Evolutionary conservation across 208 protist genomes (phyloP).

Genomic region (Trichomonas gallinae): DNA sequence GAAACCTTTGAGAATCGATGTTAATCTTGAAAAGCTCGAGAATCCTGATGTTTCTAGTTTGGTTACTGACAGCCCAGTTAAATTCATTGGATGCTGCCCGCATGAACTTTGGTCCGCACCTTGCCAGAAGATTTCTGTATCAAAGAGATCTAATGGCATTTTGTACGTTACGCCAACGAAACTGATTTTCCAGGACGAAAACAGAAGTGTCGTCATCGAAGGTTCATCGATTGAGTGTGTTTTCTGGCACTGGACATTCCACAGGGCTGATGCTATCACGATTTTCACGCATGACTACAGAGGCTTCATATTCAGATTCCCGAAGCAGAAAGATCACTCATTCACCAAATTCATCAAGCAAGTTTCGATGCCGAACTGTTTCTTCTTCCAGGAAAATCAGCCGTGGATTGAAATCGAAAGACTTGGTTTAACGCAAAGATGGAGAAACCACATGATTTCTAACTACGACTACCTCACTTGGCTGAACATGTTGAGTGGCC

Average conservation of each 20-base stretch:
- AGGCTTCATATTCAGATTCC: not conserved
- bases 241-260: not conserved
- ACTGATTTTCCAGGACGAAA: not conserved
- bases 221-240: not conserved
- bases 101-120: not conserved
- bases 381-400: not conserved
- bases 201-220: not conserved
- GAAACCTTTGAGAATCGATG: not conserved
- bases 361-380: not conserved
- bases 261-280: not conserved
- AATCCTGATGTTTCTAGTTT: not conserved
- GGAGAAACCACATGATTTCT: not conserved
- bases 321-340: not conserved
- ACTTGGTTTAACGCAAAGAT: not conserved
- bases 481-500: not conserved
- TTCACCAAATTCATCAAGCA: not conserved
- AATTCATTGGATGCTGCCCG: not conserved
- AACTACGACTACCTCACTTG: not conserved
- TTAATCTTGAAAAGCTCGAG: not conserved
- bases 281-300: not conserved
- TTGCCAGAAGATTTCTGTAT: not conserved
- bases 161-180: not conserved
- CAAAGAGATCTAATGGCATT: not conserved
- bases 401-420: not conserved
- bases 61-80: not conserved